These are phyloP conservation scores for Globisporangium cederbergense DNA, from an alignment of 352 stramenopile genomes.

Conservation along the genomic window DNA sequence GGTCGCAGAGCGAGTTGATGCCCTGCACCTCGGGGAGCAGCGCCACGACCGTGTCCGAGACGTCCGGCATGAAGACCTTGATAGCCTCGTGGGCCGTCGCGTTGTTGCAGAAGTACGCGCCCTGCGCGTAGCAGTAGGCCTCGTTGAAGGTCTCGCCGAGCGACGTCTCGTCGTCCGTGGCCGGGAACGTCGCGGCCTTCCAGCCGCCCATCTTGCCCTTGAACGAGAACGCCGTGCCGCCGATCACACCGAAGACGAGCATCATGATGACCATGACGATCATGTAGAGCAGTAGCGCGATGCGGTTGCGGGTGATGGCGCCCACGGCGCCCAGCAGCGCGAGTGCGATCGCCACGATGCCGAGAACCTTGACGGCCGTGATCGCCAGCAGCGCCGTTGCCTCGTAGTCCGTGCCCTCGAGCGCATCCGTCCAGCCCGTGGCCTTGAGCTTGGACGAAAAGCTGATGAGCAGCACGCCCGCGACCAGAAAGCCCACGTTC, in stretches of 20 bases:
- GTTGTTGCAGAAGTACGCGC: conserved; percentile 82
- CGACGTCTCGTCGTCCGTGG: conserved; percentile 43
- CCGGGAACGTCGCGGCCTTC: conserved; percentile 52
- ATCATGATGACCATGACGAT: conserved; percentile 66
- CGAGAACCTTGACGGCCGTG: conserved; percentile 48
- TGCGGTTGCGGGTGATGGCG: conserved; percentile 57
- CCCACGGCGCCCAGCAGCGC: conserved; percentile 64
- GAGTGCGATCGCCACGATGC: conserved; percentile 48
- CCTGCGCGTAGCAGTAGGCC: conserved; percentile 82
- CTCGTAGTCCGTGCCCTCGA: conserved; percentile 72
- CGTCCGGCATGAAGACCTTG: conserved; percentile 57
- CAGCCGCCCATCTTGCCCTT: conserved; percentile 67
- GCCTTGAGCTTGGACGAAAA: conserved; percentile 52
- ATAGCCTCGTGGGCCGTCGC: conserved; percentile 44
- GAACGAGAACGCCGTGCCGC: conserved; percentile 65
- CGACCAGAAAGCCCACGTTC: conserved; percentile 70
- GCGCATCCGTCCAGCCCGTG: conserved; percentile 73
- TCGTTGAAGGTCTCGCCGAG: conserved; percentile 74
- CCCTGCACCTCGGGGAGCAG: conserved; percentile 61
- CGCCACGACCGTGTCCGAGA: conserved; percentile 27
- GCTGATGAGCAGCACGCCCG: conserved; percentile 59
- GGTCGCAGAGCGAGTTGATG: conserved; percentile 55
- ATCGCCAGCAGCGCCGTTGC: conserved; percentile 37
- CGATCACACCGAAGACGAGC: conserved; percentile 71
- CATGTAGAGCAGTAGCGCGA: conserved; percentile 72